phyloP scores from a whole-genome alignment of 2,329 filamentous ascomycete species.

The Ambrosiella xylebori region DNA sequence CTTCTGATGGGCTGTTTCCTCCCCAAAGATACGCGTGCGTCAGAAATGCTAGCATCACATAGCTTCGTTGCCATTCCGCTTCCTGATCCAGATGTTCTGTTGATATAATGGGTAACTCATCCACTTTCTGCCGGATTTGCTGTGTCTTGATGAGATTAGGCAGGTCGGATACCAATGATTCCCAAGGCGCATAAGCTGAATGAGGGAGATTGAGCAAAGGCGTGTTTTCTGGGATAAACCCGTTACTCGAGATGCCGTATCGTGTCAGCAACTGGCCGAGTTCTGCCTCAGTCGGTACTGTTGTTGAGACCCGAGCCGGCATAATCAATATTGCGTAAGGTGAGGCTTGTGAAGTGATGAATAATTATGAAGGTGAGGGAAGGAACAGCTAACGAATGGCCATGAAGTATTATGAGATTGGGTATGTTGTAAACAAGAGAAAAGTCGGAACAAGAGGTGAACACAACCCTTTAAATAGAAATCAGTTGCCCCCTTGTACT shows the following conservation, averaged over 20 bases:
- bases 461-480: too few species aligned
- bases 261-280: neutral
- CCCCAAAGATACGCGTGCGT: slow-evolving; percentile 94
- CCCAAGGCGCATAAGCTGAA: slow-evolving; percentile 90
- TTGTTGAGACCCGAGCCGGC: neutral
- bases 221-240: slow-evolving; percentile 69
- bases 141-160: slow-evolving; percentile 74
- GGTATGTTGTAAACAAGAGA: too few species aligned
- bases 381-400: neutral
- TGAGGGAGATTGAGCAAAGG: slow-evolving; percentile 70
- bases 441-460: too few species aligned
- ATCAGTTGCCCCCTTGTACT: too few species aligned
- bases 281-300: neutral
- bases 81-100: slow-evolving; percentile 66
- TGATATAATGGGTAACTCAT: slow-evolving; percentile 66
- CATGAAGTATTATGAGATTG: too few species aligned
- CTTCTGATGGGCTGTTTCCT: slow-evolving; percentile 55
- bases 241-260: slow-evolving; percentile 36
- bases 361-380: neutral
- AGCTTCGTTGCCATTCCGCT: slow-evolving; percentile 84
- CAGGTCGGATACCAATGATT: slow-evolving; percentile 66
- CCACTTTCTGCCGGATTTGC: slow-evolving; percentile 61
- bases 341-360: too few species aligned
- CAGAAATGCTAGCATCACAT: slow-evolving; percentile 78
- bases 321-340: neutral